Evolutionary conservation across 306 rosid species (phyloP).

Genomic region (Hippophae tibetana): DNA sequence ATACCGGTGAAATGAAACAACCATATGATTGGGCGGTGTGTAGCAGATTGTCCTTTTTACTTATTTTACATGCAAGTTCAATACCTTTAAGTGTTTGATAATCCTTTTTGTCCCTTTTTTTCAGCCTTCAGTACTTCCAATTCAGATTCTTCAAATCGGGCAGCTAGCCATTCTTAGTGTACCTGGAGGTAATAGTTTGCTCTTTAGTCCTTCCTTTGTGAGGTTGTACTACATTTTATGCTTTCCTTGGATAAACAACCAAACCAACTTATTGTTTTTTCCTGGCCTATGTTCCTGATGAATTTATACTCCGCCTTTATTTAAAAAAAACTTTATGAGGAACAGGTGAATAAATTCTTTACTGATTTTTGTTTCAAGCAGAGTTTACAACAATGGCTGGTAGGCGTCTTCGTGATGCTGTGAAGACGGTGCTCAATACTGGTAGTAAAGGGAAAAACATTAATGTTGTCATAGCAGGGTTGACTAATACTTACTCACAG

Average conservation of each 20-base stretch:
- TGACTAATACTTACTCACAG: constrained; percentile 84
- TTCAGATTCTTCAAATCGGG: constrained; percentile 75
- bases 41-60: constrained; percentile 9
- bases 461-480: constrained; percentile 72
- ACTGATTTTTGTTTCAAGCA: constrained; percentile 22
- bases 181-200: constrained; percentile 73
- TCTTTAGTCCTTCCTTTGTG: background rate
- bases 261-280: too few relatives aligned
- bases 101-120: constrained; percentile 11
- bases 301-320: too few relatives aligned
- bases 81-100: constrained; percentile 7
- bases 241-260: too few relatives aligned
- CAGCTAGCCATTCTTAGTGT: constrained; percentile 68
- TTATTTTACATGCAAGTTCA: background rate
- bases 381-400: constrained; percentile 97
- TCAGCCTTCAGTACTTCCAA: constrained; percentile 95
- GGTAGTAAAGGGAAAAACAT: constrained; percentile 25
- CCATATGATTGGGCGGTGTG: constrained; percentile 98
- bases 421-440: constrained; percentile 43
- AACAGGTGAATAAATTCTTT: constrained; percentile 5
- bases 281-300: too few relatives aligned
- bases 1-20: constrained; percentile 81
- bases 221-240: background rate
- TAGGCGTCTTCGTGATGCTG: constrained; percentile 85
- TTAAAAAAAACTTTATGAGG: constrained; percentile 5